Conservation (phyloP, 2,329 filamentous ascomycete species). For the Penicillium sp. region DNA sequence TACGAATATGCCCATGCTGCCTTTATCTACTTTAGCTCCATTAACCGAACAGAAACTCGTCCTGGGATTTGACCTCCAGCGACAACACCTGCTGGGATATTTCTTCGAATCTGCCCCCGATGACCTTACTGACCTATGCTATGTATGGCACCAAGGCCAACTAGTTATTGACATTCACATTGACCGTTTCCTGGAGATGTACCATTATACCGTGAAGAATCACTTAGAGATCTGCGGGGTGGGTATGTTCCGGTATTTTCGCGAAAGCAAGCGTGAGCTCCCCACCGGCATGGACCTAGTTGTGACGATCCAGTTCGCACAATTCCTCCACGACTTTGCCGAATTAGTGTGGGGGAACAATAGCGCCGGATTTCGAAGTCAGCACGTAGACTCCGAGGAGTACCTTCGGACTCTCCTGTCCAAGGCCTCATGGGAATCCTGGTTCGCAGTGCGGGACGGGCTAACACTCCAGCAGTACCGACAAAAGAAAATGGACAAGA, state of each 20-base stretch:
- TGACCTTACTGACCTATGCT: slow-evolving; percentile 23
- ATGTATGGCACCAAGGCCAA: slow-evolving; percentile 28
- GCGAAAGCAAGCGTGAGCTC: slow-evolving; percentile 13
- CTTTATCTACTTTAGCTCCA: background rate
- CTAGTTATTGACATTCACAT: slow-evolving; percentile 23
- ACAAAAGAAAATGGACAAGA: slow-evolving; percentile 2
- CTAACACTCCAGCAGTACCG: slow-evolving; percentile 5
- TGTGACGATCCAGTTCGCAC: slow-evolving; percentile 30
- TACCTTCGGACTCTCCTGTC: slow-evolving; percentile 28
- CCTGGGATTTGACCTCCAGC: slow-evolving; percentile 28
- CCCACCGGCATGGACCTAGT: slow-evolving; percentile 35
- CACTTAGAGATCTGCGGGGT: slow-evolving; percentile 16
- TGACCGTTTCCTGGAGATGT: slow-evolving; percentile 21
- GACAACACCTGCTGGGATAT: slow-evolving; percentile 24
- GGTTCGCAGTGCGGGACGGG: slow-evolving; percentile 21
- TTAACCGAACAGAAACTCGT: slow-evolving; percentile 23
- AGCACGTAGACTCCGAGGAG: slow-evolving; percentile 17
- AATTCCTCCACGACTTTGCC: slow-evolving; percentile 32
- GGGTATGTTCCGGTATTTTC: slow-evolving; percentile 28
- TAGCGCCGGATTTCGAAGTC: slow-evolving; percentile 7
- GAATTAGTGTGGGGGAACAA: slow-evolving; percentile 13
- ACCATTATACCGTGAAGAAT: slow-evolving; percentile 22
- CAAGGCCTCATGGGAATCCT: slow-evolving; percentile 29
- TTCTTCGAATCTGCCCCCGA: slow-evolving; percentile 27
- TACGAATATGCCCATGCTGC: background rate